These are phyloP conservation scores for Pascua sp. DNA, from an alignment of 1,284 basidiomycete species.

Conservation along the genomic window DNA sequence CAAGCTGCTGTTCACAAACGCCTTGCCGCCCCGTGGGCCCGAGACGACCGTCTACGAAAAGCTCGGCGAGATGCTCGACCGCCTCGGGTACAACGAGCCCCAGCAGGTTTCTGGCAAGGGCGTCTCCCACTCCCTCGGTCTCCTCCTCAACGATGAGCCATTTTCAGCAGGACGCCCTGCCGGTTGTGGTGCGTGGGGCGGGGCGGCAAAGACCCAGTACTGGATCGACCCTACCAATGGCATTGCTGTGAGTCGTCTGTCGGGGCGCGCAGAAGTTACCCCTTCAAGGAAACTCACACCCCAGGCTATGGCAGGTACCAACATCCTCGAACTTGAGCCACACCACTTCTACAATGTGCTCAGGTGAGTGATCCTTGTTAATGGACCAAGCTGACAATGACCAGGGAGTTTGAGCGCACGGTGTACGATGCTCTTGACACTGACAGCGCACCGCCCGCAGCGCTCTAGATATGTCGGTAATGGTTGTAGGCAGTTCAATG, in stretches of 20 bases:
- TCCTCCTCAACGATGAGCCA: constrained; percentile 2
- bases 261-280: no score
- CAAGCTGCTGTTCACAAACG: constrained; percentile 24
- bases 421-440: no score
- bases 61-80: constrained; percentile 4
- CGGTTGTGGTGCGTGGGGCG: constrained; percentile 23
- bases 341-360: no score
- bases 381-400: no score
- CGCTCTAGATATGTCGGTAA: no score
- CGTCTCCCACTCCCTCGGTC: constrained; percentile 10
- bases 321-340: not conserved
- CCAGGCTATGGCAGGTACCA: constrained; percentile 1
- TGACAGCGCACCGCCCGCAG: no score
- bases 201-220: constrained; percentile 25
- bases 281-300: not conserved
- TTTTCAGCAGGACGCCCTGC: constrained; percentile 11
- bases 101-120: constrained; percentile 8
- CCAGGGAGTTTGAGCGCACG: no score
- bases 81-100: constrained; percentile 7
- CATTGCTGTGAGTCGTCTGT: constrained; percentile 15
- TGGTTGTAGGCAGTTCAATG: no score
- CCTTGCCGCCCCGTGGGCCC: constrained; percentile 16
- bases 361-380: no score
- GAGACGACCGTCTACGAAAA: constrained; percentile 9
- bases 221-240: constrained; percentile 24